These are phyloP conservation scores for Cordyceps fumosorosea DNA, from an alignment of 2,329 filamentous ascomycete species.

Conservation along the genomic window DNA sequence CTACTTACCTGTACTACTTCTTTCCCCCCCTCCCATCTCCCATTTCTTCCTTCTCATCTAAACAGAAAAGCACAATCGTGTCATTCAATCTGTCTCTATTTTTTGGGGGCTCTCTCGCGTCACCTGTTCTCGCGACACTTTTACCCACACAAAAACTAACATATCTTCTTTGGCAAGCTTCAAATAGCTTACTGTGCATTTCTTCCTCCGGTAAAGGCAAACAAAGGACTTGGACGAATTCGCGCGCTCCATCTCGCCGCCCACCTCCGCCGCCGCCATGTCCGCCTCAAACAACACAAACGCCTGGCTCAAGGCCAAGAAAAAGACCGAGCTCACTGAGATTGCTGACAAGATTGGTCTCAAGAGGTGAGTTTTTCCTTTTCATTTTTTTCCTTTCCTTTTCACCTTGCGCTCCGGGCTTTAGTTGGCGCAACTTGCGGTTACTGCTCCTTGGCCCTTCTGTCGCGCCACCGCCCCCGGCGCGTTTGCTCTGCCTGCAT, in stretches of 20 bases:
- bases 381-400: not conserved
- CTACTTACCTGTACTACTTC: not conserved
- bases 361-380: conserved; percentile 54
- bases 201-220: not conserved
- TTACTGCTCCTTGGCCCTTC: not conserved
- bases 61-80: conserved; percentile 5
- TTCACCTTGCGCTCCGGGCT: not conserved
- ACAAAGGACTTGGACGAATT: not conserved
- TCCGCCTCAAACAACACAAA: conserved; percentile 37
- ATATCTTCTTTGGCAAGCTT: conserved; percentile 10
- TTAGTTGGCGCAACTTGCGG: not conserved
- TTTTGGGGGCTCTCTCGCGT: not conserved
- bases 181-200: not conserved
- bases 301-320: conserved; percentile 72
- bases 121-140: not conserved
- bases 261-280: conserved; percentile 5
- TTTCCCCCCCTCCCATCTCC: not conserved
- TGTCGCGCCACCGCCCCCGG: not conserved
- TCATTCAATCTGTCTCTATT: not conserved
- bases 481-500: not conserved
- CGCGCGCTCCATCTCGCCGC: not conserved
- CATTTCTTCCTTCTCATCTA: conserved; percentile 7
- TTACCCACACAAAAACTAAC: not conserved
- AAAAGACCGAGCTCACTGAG: conserved; percentile 72
- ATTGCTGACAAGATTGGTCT: conserved; percentile 66